phyloP scores from a whole-genome alignment of 2,329 filamentous ascomycete genomes.

The Verticillium dahliae region DNA sequence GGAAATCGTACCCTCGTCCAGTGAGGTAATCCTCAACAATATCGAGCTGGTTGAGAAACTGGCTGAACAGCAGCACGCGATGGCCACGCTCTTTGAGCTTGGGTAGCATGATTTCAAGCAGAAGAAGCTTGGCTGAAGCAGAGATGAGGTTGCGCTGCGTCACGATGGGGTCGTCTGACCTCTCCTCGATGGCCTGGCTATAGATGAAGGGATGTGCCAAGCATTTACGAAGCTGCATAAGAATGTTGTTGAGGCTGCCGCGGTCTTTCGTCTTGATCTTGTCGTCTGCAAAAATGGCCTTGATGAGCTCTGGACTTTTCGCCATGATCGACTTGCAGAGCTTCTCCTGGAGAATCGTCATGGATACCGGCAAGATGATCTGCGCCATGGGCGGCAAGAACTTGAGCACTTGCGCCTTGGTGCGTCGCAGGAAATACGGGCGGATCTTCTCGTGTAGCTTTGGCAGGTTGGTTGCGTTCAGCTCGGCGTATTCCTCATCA shows the following conservation, averaged over 20 bases:
- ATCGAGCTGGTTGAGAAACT: slow-evolving; percentile 83
- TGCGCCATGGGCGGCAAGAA: slow-evolving; percentile 91
- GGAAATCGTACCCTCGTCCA: slow-evolving; percentile 65
- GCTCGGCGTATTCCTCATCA: slow-evolving; percentile 68
- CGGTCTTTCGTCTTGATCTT: slow-evolving; percentile 65
- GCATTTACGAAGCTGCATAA: slow-evolving; percentile 92
- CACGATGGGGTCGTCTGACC: slow-evolving; percentile 50
- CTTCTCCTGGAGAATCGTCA: slow-evolving; percentile 89
- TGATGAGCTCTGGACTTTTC: slow-evolving; percentile 84
- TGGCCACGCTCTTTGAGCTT: slow-evolving; percentile 82
- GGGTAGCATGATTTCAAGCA: slow-evolving; percentile 80
- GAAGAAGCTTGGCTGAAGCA: slow-evolving; percentile 80
- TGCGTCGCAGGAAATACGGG: slow-evolving; percentile 64
- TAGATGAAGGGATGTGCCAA: slow-evolving; percentile 96
- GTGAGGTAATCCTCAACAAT: slow-evolving; percentile 88
- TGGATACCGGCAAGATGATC: slow-evolving; percentile 91
- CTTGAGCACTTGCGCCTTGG: slow-evolving; percentile 83
- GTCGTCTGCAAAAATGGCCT: slow-evolving; percentile 70
- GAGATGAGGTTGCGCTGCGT: slow-evolving; percentile 80
- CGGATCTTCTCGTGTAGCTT: slow-evolving; percentile 79
- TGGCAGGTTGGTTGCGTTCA: slow-evolving; percentile 76
- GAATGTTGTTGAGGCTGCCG: slow-evolving; percentile 82
- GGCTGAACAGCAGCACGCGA: slow-evolving; percentile 89
- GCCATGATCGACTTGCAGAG: slow-evolving; percentile 89
- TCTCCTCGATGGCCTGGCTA: slow-evolving; percentile 83